Percentiles rank a stretch among this genome's conserved stretches.
Evolutionary conservation across 208 protist species (phyloP).

Genomic region (Crithidia sp.): DNA sequence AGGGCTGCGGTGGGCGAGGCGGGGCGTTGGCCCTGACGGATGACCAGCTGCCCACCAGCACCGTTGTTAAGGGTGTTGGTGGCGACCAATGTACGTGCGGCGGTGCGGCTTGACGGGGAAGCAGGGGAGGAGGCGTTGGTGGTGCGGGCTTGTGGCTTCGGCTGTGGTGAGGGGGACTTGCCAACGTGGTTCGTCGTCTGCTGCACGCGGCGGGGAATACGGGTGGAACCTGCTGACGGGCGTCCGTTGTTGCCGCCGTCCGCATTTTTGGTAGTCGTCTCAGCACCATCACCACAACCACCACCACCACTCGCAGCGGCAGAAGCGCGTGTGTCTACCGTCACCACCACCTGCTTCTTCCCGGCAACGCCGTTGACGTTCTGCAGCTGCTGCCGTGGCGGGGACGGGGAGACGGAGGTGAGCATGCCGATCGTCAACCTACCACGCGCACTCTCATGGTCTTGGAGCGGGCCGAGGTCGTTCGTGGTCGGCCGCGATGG

Average conservation of each 20-base stretch:
- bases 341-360: constrained; percentile 13
- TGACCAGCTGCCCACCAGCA: constrained; percentile 3
- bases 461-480: neutral
- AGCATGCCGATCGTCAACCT: constrained; percentile 13
- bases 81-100: neutral
- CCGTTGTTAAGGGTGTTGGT: neutral
- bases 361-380: neutral
- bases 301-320: too few species aligned
- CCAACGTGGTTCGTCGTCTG: too few species aligned
- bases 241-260: neutral
- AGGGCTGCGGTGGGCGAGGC: neutral
- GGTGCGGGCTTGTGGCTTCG: neutral
- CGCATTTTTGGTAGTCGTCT: neutral
- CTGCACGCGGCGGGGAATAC: too few species aligned
- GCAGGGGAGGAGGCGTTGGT: neutral
- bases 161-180: constrained; percentile 5
- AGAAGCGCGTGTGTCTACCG: neutral
- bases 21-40: constrained; percentile 8
- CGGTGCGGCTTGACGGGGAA: neutral
- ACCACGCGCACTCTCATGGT: neutral
- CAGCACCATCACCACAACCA: too few species aligned
- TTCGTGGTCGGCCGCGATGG: constrained; percentile 17
- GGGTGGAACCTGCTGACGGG: neutral
- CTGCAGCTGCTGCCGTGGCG: neutral
- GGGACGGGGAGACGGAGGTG: constrained; percentile 23